Evolutionary conservation across 176 grass and related monocot species (phyloP).

Genomic region (Pontederia paniculata): DNA sequence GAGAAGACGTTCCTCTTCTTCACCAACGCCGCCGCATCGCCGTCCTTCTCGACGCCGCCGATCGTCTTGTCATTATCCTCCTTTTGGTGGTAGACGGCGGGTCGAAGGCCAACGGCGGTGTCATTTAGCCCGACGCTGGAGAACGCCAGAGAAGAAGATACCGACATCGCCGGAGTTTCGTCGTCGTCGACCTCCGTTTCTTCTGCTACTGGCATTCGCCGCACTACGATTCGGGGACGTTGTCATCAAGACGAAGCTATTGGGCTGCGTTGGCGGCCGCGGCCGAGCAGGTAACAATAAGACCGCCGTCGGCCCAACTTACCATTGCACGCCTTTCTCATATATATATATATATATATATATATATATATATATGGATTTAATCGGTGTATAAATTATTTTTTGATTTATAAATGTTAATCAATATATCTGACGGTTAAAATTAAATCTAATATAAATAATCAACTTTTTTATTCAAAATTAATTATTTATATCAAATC

Average conservation of each 20-base stretch:
- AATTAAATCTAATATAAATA: no score
- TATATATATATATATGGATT: no score
- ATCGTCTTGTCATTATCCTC: conserved; percentile 12
- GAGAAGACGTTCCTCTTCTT: conserved; percentile 10
- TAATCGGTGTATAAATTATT: no score
- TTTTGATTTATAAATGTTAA: no score
- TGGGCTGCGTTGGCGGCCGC: no score
- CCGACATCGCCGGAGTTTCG: not conserved
- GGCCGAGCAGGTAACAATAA: no score
- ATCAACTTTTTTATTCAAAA: no score
- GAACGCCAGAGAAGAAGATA: conserved; percentile 3
- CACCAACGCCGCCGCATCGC: conserved; percentile 1
- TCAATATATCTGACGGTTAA: no score
- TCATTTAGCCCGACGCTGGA: not conserved
- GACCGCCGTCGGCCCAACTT: not conserved
- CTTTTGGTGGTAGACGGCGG: conserved; percentile 9
- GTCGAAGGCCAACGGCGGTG: not conserved
- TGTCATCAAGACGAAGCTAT: conserved; percentile 6
- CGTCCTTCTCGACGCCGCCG: conserved; percentile 8
- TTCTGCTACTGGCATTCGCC: not conserved
- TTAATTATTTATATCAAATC: no score
- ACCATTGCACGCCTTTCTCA: not conserved
- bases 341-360: no score
- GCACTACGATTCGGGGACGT: not conserved
- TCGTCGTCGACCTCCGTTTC: not conserved